Evolutionary conservation across 805 yeast genomes (phyloP), one percentile per base, ranked within the genome.

Genomic region (Ogataea minuta): DNA sequence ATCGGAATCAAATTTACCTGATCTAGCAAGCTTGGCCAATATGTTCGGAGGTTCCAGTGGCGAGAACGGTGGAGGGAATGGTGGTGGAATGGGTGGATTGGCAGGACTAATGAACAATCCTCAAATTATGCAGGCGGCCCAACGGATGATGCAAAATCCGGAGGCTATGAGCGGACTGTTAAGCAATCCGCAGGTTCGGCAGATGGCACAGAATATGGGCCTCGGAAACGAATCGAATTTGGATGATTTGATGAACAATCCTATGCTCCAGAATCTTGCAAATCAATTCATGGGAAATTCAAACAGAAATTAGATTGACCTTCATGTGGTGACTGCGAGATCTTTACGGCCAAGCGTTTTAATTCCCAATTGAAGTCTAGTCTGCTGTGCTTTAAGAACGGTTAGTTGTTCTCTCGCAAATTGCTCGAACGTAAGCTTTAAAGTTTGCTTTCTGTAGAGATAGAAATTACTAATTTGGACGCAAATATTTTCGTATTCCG

Each of bases 51-150:
- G 71, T 35, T 79, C 78, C 38, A 77, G 76, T 24, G 91, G 86
- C 24, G 86, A 86, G 19, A 80, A 78, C 70, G 82, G 84, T 46
- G 73, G 72, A 45, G 69, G 59, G 19, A 63, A 68, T 34, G 78
- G 76, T 39, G 76, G 90, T 29, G 90, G 89, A 15, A 76, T 80
- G 71, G 81, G 87, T 51, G 72, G 76, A 49, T 68, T 88, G 41
- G 70, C 78, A 33, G 80, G 80, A 21, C 62, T 90, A 67, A 73
- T 90, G 81, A 80, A 75, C 64, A 89, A 90, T 64, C 99, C 99
- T n/a, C 91, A 82, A 64, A 63, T 91, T 45, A 83, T 83, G 83
- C 84, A 82, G 63, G 89, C 89, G 61, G 95, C 95, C 30, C 90
- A 84, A 64, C 76, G 76, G 57, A 71, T 88, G 79, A 86, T 88